Evolutionary conservation across 2,329 filamentous ascomycete species (phyloP), one percentile per base, ranked within the genome.

Genomic region (Colletotrichum sp.): DNA sequence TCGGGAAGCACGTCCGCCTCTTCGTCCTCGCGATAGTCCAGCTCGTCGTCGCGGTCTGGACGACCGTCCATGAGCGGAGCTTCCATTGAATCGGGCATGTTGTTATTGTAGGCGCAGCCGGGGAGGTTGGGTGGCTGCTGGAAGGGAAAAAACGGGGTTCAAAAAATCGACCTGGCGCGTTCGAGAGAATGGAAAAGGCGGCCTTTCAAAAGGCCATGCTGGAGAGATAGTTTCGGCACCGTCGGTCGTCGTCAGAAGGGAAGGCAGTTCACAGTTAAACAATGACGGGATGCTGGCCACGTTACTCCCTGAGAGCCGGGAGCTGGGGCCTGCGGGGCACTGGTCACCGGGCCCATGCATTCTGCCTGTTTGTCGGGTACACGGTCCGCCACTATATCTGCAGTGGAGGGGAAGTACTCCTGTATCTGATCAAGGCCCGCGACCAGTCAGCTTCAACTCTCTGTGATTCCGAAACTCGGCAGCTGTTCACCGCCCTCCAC

Each of bases 21-120:
- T 78, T 86, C 85, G 71, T 79, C 80, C 43, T 80, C 78, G 67
- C 79, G 75, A 18, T 77, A 77, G 67, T 75, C 76, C 72, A 77
- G 69, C 65, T 76, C 79, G 67, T 78, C 79, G 39, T 81, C 79
- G 68, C 83, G 82, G 79, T 84, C 80, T 59, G 82, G 71, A 24
- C 74, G 74, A 59, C 71, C 72, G 65, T 67, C 66, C 61, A 76
- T 76, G 26, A 76, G 72, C 34, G 74, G 74, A 61, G 74, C 74
- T 30, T 76, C 74, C 71, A 76, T 75, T 16, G 71, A 76, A 39
- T 76, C 71, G 52, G 74, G 74, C 74, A 76, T 76, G 32, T 21
- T 76, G 13, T 34, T 76, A 66, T 21, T 34, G 21, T 34, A 48
- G 28, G 16, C 8, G 39, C 69, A 43, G 39, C 36, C 73, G 57